These are phyloP conservation scores for Calonectria pseudoturangicola DNA, from an alignment of 2,329 filamentous ascomycete genomes.

Conservation along the genomic window DNA sequence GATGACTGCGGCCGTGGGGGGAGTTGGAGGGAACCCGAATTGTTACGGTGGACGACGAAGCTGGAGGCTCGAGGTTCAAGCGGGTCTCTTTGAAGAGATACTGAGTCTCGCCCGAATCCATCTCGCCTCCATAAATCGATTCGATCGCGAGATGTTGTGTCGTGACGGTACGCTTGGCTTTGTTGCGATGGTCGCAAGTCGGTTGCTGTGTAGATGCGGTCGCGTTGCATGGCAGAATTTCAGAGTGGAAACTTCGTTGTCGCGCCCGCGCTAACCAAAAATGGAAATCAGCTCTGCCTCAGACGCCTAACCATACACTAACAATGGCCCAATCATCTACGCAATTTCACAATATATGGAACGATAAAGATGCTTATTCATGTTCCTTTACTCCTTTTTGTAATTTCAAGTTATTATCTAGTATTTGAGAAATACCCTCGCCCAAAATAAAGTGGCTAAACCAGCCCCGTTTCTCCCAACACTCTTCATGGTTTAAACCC, in stretches of 20 bases:
- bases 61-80: slow-evolving; percentile 85
- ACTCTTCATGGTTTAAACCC: slow-evolving; percentile 9
- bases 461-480: slow-evolving; percentile 22
- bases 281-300: slow-evolving; percentile 59
- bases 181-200: slow-evolving; percentile 54
- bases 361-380: neutral
- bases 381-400: neutral
- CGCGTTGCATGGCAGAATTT: slow-evolving; percentile 60
- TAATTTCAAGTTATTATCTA: neutral
- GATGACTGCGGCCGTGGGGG: slow-evolving; percentile 66
- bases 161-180: slow-evolving; percentile 41
- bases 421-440: neutral
- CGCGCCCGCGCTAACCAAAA: slow-evolving; percentile 60
- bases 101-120: slow-evolving; percentile 77
- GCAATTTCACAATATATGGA: neutral
- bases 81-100: slow-evolving; percentile 91
- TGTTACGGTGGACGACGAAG: slow-evolving; percentile 80
- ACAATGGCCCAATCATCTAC: neutral
- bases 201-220: slow-evolving; percentile 51
- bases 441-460: slow-evolving; percentile 32
- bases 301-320: neutral
- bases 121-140: slow-evolving; percentile 77
- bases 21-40: slow-evolving; percentile 78
- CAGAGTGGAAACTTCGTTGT: slow-evolving; percentile 50
- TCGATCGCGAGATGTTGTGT: slow-evolving; percentile 44